Evolutionary conservation across 495 filamentous ascomycete genomes (phyloP), one percentile per base, ranked within the genome.

Genomic region (Aspergillus haitiensis): DNA sequence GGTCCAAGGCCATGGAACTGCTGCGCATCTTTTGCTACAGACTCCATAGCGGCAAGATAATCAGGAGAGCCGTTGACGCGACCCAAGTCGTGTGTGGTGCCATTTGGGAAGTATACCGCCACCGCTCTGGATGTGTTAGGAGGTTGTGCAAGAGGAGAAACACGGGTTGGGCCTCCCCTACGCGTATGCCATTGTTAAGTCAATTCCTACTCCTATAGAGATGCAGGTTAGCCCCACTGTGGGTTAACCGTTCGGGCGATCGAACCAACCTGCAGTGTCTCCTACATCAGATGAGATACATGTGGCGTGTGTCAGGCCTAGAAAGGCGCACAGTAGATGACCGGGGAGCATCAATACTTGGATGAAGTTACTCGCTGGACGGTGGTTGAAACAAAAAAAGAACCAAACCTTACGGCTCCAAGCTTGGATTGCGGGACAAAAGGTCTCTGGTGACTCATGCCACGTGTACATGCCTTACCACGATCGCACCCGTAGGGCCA

Each of bases 41-140:
- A 32, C 48, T 12, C 7, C 48, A 51, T 51, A 15, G 48, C 48
- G 13, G 48, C 48, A 12, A 51, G 21, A 15, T 51, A 51, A 13
- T 51, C 48, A 4, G 48, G 48, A 33, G 48, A 33, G 6, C 27
- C 48, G 48, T 51, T 33, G 6, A 51, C 21, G 5, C 48, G 48
- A 13, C 21, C 48, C 11, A 51, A 6, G 48, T 51, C 21, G 11
- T 15, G 11, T 34, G 48, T 51, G 1, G 48, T 51, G 21, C 48
- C 48, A 34, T 51, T 51, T 33, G 11, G 4, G 48, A 34, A 51
- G 11, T 51, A 11, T 5, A 49, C 13, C 16, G 46, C 46, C 5
- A 49, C 46, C 46, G 46, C 46, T 21, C 46, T 49, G 6, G 46
- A 31, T 49, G 46, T 7, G 15, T 49, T 27, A 49, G 46, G 46